These are phyloP conservation scores for Mycena amicta DNA, from an alignment of 768 basidiomycete genomes.

Conservation along the genomic window DNA sequence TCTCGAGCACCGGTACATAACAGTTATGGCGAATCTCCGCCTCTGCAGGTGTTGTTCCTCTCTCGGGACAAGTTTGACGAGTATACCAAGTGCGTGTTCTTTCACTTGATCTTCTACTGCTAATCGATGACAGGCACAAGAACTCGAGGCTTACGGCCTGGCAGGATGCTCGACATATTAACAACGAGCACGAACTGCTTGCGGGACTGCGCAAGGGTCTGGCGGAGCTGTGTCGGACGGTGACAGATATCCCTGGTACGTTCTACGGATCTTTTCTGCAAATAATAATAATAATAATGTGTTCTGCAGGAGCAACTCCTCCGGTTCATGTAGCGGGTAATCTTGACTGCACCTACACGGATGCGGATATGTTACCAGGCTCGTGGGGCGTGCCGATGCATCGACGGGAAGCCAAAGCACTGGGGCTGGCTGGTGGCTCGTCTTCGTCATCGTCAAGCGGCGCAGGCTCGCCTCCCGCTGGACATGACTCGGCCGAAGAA, in stretches of 20 bases:
- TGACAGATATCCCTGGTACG: slow-evolving; percentile 4
- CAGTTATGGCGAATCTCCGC: not conserved
- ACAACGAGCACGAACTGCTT: slow-evolving; percentile 14
- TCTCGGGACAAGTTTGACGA: slow-evolving; percentile 18
- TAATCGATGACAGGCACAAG: not conserved
- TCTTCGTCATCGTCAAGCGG: not conserved
- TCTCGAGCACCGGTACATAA: not conserved
- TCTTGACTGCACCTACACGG: slow-evolving; percentile 21
- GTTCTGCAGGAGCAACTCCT: not conserved
- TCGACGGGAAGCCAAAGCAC: slow-evolving; percentile 12
- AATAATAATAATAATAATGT: not conserved
- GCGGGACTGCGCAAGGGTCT: slow-evolving; percentile 14
- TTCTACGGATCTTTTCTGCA: not conserved
- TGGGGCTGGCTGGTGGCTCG: slow-evolving; percentile 1
- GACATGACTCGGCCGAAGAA: not conserved
- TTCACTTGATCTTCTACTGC: not conserved
- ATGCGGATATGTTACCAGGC: slow-evolving; percentile 15
- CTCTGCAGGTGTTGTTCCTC: slow-evolving; percentile 21
- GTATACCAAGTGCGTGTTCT: slow-evolving; percentile 11
- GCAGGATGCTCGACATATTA: slow-evolving; percentile 19
- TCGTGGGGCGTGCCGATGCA: slow-evolving; percentile 20
- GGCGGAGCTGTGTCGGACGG: slow-evolving; percentile 12
- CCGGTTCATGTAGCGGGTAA: slow-evolving; percentile 8
- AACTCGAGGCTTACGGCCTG: slow-evolving; percentile 4
- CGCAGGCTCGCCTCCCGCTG: not conserved